These are phyloP conservation scores for Yamadazyma atmosphaerica DNA, from an alignment of 1,139 yeast genomes.

Conservation along the genomic window DNA sequence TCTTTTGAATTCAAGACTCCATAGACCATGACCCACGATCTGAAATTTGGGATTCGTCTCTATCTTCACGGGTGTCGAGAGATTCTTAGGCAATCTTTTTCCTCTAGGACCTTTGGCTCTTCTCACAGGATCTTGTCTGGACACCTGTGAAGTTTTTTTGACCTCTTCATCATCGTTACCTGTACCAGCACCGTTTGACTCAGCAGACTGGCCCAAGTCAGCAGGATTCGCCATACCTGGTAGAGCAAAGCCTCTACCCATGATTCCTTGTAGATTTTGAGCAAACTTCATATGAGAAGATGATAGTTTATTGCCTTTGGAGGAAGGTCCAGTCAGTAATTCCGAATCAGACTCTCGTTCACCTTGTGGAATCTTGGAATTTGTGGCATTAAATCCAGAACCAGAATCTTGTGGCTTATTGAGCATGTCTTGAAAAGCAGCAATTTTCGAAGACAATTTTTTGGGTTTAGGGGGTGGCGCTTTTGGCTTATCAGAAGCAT, in stretches of 20 bases:
- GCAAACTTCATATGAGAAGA: slow-evolving; percentile 49
- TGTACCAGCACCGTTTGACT: slow-evolving; percentile 6
- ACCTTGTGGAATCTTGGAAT: too few relatives aligned
- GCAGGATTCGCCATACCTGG: slow-evolving; percentile 59
- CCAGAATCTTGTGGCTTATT: slow-evolving; percentile 18
- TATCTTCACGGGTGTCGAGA: slow-evolving; percentile 46
- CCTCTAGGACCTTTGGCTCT: slow-evolving; percentile 81
- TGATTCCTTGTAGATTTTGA: slow-evolving; percentile 55
- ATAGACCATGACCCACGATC: slow-evolving; percentile 34
- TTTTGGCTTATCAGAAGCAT: slow-evolving; percentile 11
- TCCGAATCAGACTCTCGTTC: too few relatives aligned
- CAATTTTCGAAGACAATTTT: slow-evolving; percentile 73
- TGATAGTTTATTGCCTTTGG: slow-evolving; percentile 22
- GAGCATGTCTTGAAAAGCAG: slow-evolving; percentile 76
- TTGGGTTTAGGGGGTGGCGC: slow-evolving; percentile 71
- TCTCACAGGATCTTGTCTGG: slow-evolving; percentile 15
- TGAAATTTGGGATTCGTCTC: slow-evolving; percentile 30
- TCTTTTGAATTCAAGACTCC: slow-evolving; percentile 26
- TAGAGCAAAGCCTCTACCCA: slow-evolving; percentile 54
- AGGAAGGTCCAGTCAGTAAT: slow-evolving; percentile 1
- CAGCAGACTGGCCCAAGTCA: slow-evolving; percentile 8
- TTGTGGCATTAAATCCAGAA: neutral
- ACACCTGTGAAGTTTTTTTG: slow-evolving; percentile 33
- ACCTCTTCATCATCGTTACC: slow-evolving; percentile 8
- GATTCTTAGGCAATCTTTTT: slow-evolving; percentile 68